These are phyloP conservation scores for Smittium mucronatum DNA, from an alignment of 371 early-diverging fungal species.

Conservation along the genomic window DNA sequence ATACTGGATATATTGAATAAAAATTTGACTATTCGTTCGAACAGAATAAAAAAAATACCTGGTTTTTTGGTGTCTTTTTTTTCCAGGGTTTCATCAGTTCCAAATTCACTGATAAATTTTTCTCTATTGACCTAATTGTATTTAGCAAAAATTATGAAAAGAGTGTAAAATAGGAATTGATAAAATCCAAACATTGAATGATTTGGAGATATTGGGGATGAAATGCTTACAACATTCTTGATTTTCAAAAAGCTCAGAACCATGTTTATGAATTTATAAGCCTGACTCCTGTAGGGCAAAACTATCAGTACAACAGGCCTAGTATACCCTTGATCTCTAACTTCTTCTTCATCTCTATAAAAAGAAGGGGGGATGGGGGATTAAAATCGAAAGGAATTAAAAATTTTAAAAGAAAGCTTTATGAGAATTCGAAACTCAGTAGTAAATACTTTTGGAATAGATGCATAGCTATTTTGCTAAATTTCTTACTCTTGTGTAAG, in stretches of 20 bases:
- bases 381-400: background rate
- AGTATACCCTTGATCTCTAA: constrained; percentile 90
- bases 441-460: no score
- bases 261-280: constrained; percentile 59
- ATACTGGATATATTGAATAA: no score
- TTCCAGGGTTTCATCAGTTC: constrained; percentile 35
- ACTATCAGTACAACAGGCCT: constrained; percentile 84
- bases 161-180: no score
- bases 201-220: no score
- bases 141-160: constrained; percentile 22
- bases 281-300: constrained; percentile 74
- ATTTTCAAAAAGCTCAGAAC: constrained; percentile 62
- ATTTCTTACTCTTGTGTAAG: constrained; percentile 6
- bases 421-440: no score
- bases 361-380: background rate
- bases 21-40: no score
- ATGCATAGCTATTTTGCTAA: no score
- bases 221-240: constrained; percentile 47
- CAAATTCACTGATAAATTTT: constrained; percentile 66
- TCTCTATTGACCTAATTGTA: constrained; percentile 18
- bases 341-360: constrained; percentile 33
- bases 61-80: constrained; percentile 49
- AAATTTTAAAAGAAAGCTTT: no score
- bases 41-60: background rate
- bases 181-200: no score